Evolutionary conservation across 805 yeast genomes (phyloP).

Genomic region (Wickerhamiella australiensis): DNA sequence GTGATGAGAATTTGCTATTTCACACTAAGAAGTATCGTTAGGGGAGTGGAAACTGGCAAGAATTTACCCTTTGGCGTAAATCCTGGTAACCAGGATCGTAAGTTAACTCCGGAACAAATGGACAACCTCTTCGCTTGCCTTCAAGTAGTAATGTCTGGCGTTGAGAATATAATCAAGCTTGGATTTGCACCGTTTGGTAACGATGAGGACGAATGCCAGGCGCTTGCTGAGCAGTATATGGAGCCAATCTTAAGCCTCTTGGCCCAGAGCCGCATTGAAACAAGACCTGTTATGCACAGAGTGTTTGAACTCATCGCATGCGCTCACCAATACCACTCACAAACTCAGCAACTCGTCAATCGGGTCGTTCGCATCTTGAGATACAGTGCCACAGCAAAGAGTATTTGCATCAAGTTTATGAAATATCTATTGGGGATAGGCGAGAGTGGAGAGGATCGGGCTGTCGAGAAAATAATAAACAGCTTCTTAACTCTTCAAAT

Average conservation of each 20-base stretch:
- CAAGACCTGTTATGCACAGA: background rate
- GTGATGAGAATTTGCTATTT: background rate
- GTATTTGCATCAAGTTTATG: background rate
- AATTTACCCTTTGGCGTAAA: background rate
- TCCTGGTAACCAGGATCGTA: background rate
- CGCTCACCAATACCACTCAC: background rate
- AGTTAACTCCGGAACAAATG: background rate
- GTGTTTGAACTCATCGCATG: background rate
- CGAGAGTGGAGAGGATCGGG: background rate
- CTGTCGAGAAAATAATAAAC: background rate
- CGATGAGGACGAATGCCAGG: slow-evolving; percentile 3
- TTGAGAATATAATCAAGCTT: background rate
- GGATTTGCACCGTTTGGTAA: background rate
- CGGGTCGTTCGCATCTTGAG: background rate
- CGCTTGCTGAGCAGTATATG: background rate
- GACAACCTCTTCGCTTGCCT: background rate
- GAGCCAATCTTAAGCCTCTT: background rate
- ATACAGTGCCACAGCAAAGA: background rate
- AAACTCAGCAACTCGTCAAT: background rate
- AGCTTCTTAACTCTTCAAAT: background rate
- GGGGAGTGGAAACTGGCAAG: background rate
- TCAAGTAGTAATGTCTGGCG: background rate
- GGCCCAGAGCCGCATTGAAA: background rate
- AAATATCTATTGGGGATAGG: background rate
- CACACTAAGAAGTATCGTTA: background rate